phyloP scores from a whole-genome alignment of 805 yeast genomes.

The Kluyveromyces siamensis region DNA sequence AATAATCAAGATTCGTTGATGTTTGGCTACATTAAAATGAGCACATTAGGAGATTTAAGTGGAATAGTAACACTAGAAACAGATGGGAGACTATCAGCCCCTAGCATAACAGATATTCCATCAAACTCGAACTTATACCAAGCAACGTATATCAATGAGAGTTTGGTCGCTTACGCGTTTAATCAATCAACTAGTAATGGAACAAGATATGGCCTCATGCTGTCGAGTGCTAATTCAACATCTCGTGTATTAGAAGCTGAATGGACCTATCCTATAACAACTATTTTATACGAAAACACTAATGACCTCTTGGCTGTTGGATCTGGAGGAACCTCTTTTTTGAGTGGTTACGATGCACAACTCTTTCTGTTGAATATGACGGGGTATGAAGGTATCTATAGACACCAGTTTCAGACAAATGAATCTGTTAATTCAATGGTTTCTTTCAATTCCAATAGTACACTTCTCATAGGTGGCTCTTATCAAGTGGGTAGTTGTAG shows the following conservation, averaged over 20 bases:
- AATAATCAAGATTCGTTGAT: conserved; percentile 26
- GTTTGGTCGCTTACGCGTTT: conserved; percentile 54
- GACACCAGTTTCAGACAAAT: conserved; percentile 27
- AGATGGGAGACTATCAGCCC: conserved; percentile 7
- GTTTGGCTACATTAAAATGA: conserved; percentile 21
- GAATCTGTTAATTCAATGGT: conserved; percentile 36
- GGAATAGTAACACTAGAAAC: conserved; percentile 8
- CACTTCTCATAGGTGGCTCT: conserved; percentile 58
- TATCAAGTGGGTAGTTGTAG: conserved; percentile 58
- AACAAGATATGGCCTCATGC: conserved; percentile 5
- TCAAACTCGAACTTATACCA: conserved; percentile 2
- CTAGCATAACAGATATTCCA: conserved; percentile 8
- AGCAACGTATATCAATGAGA: conserved; percentile 32
- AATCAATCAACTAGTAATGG: neutral
- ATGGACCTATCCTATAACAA: conserved; percentile 14
- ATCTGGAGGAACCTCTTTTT: conserved; percentile 3
- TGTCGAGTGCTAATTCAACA: neutral
- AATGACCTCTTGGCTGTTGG: conserved; percentile 19
- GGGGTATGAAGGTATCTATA: conserved; percentile 37
- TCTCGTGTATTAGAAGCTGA: conserved; percentile 5
- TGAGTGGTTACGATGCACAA: conserved; percentile 4
- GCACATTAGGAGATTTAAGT: conserved; percentile 13
- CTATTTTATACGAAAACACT: conserved; percentile 20
- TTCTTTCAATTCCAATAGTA: conserved; percentile 31
- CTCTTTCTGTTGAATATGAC: conserved; percentile 30